Percentiles rank a stretch among this genome's conserved stretches.
These are phyloP conservation scores for Trichoderma sp. DNA, from an alignment of 2,329 filamentous ascomycete genomes.

Conservation along the genomic window DNA sequence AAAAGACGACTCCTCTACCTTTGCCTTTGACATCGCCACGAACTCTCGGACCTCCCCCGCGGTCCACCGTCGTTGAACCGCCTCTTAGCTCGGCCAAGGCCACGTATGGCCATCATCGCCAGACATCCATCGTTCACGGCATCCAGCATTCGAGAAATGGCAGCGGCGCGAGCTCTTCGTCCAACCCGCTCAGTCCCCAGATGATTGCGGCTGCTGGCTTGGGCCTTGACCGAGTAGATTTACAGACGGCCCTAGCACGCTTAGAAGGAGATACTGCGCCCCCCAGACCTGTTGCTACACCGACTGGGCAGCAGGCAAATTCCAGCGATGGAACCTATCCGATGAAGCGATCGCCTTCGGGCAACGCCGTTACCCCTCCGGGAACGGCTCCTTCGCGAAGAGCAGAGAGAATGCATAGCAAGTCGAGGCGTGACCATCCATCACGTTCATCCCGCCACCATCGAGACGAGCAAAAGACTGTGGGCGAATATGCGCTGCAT, in stretches of 20 bases:
- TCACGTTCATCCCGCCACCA: conserved; percentile 72
- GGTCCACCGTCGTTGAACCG: conserved; percentile 45
- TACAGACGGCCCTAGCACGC: conserved; percentile 44
- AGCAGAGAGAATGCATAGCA: conserved; percentile 62
- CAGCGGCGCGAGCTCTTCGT: conserved; percentile 74
- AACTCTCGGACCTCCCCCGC: conserved; percentile 41
- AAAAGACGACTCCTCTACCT: conserved; percentile 44
- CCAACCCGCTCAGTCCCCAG: conserved; percentile 84
- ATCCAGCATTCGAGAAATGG: conserved; percentile 90
- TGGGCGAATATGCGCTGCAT: conserved; percentile 96
- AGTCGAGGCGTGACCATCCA: conserved; percentile 69
- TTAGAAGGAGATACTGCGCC: conserved; percentile 44
- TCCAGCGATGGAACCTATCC: conserved; percentile 23
- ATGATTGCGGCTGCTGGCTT: conserved; percentile 70
- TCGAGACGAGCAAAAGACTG: conserved; percentile 79
- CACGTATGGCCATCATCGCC: conserved; percentile 82
- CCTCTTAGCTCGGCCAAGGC: conserved; percentile 56
- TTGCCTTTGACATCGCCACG: conserved; percentile 37
- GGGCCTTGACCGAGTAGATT: conserved; percentile 52
- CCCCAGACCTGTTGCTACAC: conserved; percentile 46
- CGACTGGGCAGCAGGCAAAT: conserved; percentile 31
- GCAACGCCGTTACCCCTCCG: conserved; percentile 43
- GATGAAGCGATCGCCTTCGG: conserved; percentile 48
- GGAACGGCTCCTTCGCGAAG: conserved; percentile 50
- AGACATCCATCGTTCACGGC: conserved; percentile 96